These are phyloP conservation scores for Saururus chinensis DNA, from an alignment of 164 flowering plant genomes.

Conservation along the genomic window DNA sequence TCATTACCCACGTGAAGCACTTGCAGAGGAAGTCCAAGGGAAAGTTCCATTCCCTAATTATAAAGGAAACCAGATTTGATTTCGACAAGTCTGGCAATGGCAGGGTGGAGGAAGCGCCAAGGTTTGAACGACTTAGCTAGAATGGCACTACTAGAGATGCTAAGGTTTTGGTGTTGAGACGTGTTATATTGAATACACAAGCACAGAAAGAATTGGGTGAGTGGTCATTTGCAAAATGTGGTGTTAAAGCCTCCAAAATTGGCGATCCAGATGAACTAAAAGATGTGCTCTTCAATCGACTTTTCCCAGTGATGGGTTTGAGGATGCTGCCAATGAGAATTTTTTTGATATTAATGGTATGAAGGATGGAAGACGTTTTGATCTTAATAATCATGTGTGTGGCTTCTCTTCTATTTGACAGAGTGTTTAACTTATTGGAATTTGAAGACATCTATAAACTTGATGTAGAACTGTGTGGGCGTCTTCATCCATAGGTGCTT, in stretches of 20 bases:
- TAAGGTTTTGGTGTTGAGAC: slow-evolving; percentile 29
- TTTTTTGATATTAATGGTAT: slow-evolving; percentile 38
- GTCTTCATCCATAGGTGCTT: slow-evolving; percentile 78
- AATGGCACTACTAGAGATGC: slow-evolving; percentile 3
- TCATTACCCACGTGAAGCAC: slow-evolving; percentile 14
- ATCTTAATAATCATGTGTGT: slow-evolving; percentile 21
- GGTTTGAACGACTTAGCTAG: slow-evolving; percentile 4
- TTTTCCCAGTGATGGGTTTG: slow-evolving; percentile 67
- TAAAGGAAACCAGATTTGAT: background rate
- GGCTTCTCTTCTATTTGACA: slow-evolving; percentile 40
- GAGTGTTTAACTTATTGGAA: too few relatives aligned
- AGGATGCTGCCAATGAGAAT: slow-evolving; percentile 66
- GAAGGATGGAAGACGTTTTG: slow-evolving; percentile 16
- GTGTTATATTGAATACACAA: slow-evolving; percentile 35
- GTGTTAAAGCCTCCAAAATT: slow-evolving; percentile 8
- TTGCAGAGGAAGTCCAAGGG: slow-evolving; percentile 6
- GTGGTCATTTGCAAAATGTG: slow-evolving; percentile 10
- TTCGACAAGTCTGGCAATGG: background rate
- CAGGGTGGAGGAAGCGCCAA: slow-evolving; percentile 7
- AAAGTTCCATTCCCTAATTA: slow-evolving; percentile 1
- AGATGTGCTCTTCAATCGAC: slow-evolving; percentile 47
- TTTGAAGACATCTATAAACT: too few relatives aligned
- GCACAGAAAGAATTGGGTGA: slow-evolving; percentile 34
- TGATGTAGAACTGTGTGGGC: slow-evolving; percentile 88
- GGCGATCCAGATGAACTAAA: slow-evolving; percentile 22